phyloP scores from a whole-genome alignment of 139 green algal species.

The Chlamydomonas incerta region DNA sequence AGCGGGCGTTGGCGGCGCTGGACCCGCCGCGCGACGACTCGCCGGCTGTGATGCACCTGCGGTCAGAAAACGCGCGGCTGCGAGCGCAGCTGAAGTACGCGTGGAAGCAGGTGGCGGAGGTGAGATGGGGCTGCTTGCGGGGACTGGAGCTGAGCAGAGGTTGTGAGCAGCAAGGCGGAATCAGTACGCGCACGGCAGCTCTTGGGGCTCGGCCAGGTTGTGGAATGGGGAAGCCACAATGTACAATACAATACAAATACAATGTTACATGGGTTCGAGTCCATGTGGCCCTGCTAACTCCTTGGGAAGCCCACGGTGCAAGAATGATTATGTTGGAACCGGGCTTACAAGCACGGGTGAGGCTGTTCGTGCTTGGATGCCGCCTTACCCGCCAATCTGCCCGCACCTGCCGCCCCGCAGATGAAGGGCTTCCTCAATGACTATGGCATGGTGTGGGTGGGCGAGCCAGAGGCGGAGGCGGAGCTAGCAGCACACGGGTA shows the following conservation, averaged over 20 bases:
- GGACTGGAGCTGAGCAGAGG: not conserved
- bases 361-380: too few species aligned
- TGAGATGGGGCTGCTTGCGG: not conserved
- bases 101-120: constrained; percentile 45
- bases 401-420: constrained; percentile 3
- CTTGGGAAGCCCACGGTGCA: too few species aligned
- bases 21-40: constrained; percentile 8
- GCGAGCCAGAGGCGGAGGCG: constrained; percentile 36
- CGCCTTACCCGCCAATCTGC: too few species aligned
- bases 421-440: constrained; percentile 74
- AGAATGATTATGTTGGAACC: too few species aligned
- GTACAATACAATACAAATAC: too few species aligned
- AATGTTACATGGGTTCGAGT: too few species aligned
- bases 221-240: too few species aligned
- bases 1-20: constrained; percentile 19
- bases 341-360: too few species aligned
- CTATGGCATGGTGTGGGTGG: constrained; percentile 74
- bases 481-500: constrained; percentile 18
- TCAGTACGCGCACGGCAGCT: too few species aligned
- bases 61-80: constrained; percentile 17
- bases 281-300: too few species aligned
- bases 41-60: constrained; percentile 32
- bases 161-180: too few species aligned
- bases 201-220: too few species aligned
- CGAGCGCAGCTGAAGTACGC: constrained; percentile 41